Evolutionary conservation across 106 monocot species (phyloP).

Genomic region (Posidonia australis): DNA sequence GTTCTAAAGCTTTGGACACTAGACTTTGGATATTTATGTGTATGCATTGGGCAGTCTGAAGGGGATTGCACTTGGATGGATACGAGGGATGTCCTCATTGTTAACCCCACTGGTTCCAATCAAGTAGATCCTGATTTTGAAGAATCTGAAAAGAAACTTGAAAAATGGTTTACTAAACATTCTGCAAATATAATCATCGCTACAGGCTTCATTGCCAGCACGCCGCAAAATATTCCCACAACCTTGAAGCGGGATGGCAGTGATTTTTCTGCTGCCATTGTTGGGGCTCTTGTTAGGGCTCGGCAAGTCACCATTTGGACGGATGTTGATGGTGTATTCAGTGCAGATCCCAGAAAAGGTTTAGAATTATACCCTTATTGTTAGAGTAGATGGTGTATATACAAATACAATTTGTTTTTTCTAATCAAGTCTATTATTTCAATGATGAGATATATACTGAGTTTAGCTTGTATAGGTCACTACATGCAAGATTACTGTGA

Average conservation of each 20-base stretch:
- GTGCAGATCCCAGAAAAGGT: slow-evolving; percentile 99
- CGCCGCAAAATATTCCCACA: slow-evolving; percentile 79
- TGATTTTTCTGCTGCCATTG: slow-evolving; percentile 96
- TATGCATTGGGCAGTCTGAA: slow-evolving; percentile 49
- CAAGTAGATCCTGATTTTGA: slow-evolving; percentile 91
- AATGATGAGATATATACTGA: too few relatives aligned
- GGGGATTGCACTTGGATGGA: slow-evolving; percentile 94
- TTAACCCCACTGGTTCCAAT: slow-evolving; percentile 73
- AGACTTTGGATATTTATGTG: slow-evolving; percentile 2
- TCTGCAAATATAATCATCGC: slow-evolving; percentile 71
- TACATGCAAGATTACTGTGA: neutral
- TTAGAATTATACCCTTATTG: neutral
- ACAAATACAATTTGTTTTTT: neutral
- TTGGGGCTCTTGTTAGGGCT: slow-evolving; percentile 80
- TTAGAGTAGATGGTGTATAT: too few relatives aligned
- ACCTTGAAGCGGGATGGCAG: slow-evolving; percentile 99
- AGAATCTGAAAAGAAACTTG: slow-evolving; percentile 72
- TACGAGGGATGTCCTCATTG: slow-evolving; percentile 82
- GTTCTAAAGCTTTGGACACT: neutral
- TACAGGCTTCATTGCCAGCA: slow-evolving; percentile 97
- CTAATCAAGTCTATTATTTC: neutral
- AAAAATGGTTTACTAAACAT: slow-evolving; percentile 57
- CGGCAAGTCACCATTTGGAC: slow-evolving; percentile 97
- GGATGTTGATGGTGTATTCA: slow-evolving; percentile 97
- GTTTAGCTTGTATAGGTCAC: too few relatives aligned